Percentiles rank a stretch among this genome's conserved stretches.
phyloP scores from a whole-genome alignment of 139 green algal species.

The Chlamydomonas eustigma region DNA sequence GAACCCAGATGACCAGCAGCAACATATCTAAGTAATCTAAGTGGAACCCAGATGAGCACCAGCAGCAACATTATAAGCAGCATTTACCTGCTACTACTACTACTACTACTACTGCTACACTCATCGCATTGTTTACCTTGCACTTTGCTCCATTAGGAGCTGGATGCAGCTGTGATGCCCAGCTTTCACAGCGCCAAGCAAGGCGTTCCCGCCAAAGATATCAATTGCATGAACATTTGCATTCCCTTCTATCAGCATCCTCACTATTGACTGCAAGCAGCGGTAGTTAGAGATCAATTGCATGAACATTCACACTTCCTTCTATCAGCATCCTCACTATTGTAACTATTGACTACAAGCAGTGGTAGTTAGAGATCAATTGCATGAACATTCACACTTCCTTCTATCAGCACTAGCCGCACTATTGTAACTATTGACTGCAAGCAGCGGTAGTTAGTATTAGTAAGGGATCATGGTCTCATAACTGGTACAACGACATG shows the following conservation, averaged over 20 bases:
- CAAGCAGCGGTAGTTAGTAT: too few species aligned
- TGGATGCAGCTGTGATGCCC: background rate
- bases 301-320: constrained; percentile 9
- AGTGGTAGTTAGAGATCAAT: background rate
- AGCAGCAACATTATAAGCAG: too few species aligned
- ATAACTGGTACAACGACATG: too few species aligned
- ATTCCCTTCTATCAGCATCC: constrained; percentile 38
- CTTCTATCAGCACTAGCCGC: constrained; percentile 48
- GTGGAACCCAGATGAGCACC: too few species aligned
- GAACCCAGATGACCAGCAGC: too few species aligned
- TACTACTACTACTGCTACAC: too few species aligned
- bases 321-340: constrained; percentile 37
- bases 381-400: background rate
- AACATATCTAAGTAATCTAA: too few species aligned
- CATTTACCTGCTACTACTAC: too few species aligned
- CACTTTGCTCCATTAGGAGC: background rate
- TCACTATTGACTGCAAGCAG: constrained; percentile 24
- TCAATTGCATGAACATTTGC: background rate
- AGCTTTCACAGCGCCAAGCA: background rate
- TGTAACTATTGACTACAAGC: too few species aligned
- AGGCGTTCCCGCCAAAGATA: background rate
- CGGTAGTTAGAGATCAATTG: background rate
- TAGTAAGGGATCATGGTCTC: too few species aligned
- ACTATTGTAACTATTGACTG: constrained; percentile 20
- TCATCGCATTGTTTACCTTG: background rate